These are phyloP conservation scores for Magnolia kwangsiensis DNA, from an alignment of 164 flowering plant species.

Conservation along the genomic window DNA sequence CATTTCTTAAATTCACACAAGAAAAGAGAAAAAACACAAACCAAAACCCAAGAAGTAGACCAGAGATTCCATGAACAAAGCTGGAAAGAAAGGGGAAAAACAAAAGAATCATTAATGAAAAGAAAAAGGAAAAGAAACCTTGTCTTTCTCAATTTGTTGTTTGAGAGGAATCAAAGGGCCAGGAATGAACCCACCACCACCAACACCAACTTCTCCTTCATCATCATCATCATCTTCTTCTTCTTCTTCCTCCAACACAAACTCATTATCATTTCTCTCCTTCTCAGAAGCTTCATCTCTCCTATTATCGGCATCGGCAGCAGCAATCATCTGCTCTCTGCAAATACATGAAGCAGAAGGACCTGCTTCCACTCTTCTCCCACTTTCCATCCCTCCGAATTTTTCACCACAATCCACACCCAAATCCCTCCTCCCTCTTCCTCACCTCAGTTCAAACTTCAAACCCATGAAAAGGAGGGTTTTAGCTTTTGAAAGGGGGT, in stretches of 20 bases:
- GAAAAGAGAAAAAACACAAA: no score
- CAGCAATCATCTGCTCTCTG: background rate
- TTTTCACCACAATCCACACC: background rate
- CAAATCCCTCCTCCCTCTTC: background rate
- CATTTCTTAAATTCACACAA: no score
- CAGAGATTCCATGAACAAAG: background rate
- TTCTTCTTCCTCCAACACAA: constrained; percentile 5
- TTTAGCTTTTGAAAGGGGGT: background rate
- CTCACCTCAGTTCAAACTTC: background rate
- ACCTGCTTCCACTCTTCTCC: background rate
- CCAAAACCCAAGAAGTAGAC: background rate
- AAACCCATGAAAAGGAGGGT: background rate
- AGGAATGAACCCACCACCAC: constrained; percentile 33
- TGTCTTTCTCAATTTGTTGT: constrained; percentile 47
- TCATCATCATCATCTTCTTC: constrained; percentile 20
- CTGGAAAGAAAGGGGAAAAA: background rate
- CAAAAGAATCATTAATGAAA: background rate
- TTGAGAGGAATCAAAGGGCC: constrained; percentile 49
- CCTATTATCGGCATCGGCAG: background rate
- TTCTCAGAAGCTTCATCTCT: background rate
- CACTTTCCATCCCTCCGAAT: background rate
- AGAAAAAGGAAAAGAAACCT: constrained; percentile 10
- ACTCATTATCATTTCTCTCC: background rate
- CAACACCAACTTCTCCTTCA: constrained; percentile 21
- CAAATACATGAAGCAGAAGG: background rate